A percentile compares a stretch with the other conserved stretches of the same genome.
Conservation (phyloP, 2,329 filamentous ascomycete genomes). For the Stagonosporopsis rhizophila region DNA sequence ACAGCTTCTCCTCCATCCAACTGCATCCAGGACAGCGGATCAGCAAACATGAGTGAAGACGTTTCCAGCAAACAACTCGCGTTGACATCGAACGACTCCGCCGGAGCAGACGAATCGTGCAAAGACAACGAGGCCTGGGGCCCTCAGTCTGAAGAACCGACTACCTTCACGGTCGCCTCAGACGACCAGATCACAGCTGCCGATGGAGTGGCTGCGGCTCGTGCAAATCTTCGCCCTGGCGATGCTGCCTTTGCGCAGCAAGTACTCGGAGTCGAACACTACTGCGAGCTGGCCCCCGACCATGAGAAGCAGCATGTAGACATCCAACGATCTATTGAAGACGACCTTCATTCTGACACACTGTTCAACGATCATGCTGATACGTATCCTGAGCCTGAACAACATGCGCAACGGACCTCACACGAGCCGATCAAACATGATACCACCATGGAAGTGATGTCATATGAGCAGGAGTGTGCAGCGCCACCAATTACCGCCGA, state of each 20-base stretch:
- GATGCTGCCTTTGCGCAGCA: not conserved
- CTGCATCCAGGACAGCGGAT: not conserved
- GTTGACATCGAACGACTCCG: not conserved
- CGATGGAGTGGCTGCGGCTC: not conserved
- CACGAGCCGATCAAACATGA: not conserved
- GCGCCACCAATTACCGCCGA: too few relatives aligned
- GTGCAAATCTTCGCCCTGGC: not conserved
- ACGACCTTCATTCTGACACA: not conserved
- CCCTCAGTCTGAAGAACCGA: not conserved
- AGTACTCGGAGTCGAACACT: not conserved
- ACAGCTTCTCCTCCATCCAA: not conserved
- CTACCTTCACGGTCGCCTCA: not conserved
- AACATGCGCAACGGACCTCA: not conserved
- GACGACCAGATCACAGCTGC: not conserved
- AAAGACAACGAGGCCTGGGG: not conserved
- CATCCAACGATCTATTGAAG: conserved; percentile 3
- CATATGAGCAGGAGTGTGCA: not conserved
- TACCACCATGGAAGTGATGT: not conserved
- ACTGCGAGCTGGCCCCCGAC: not conserved
- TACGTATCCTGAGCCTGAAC: not conserved
- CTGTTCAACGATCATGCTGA: not conserved
- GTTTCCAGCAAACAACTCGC: conserved; percentile 4
- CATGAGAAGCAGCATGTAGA: conserved; percentile 1
- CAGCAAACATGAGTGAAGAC: conserved; percentile 1
- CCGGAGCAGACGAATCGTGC: not conserved